A percentile compares a stretch with the other conserved stretches of the same genome.
Evolutionary conservation across 169 alveolate species (phyloP).

Genomic region (Plasmodium knowlesi): DNA sequence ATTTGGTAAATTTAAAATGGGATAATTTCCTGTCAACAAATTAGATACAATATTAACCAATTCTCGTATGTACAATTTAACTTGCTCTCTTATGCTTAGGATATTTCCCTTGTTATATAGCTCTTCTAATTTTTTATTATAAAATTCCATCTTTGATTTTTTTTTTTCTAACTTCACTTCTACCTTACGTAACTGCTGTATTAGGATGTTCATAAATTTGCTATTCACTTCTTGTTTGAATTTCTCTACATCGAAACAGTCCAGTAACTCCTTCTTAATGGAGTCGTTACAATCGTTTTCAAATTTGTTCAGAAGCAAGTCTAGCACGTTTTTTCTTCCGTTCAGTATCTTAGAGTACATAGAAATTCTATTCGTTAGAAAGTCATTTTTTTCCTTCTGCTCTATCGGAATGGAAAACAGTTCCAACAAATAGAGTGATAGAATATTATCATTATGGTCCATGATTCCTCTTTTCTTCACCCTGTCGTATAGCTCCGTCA

Average conservation of each 20-base stretch:
- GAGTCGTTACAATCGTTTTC: conserved; percentile 79
- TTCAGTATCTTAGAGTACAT: conserved; percentile 86
- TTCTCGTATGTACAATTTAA: conserved; percentile 87
- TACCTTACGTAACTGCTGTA: conserved; percentile 83
- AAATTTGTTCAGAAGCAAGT: conserved; percentile 76
- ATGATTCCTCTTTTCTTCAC: conserved; percentile 82
- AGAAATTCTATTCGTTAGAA: conserved; percentile 81
- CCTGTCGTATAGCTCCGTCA: conserved; percentile 86
- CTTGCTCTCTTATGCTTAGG: conserved; percentile 83
- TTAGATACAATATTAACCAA: conserved; percentile 87
- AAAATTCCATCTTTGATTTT: conserved; percentile 81
- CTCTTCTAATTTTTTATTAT: conserved; percentile 77
- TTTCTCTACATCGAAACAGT: conserved; percentile 82
- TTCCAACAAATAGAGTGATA: conserved; percentile 88
- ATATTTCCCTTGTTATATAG: conserved; percentile 81
- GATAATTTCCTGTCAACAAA: conserved; percentile 90
- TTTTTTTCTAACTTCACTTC: conserved; percentile 85
- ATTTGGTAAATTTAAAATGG: conserved; percentile 87
- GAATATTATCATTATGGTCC: conserved; percentile 84
- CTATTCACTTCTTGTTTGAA: conserved; percentile 85
- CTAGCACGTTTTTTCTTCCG: conserved; percentile 82
- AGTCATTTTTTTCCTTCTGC: conserved; percentile 87
- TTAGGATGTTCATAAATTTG: conserved; percentile 86
- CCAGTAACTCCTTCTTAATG: conserved; percentile 78
- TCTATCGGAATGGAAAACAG: conserved; percentile 87